Base-by-base conservation (phyloP, 192 early-diverging fungal species). In the Mortierella antarctica region DNA sequence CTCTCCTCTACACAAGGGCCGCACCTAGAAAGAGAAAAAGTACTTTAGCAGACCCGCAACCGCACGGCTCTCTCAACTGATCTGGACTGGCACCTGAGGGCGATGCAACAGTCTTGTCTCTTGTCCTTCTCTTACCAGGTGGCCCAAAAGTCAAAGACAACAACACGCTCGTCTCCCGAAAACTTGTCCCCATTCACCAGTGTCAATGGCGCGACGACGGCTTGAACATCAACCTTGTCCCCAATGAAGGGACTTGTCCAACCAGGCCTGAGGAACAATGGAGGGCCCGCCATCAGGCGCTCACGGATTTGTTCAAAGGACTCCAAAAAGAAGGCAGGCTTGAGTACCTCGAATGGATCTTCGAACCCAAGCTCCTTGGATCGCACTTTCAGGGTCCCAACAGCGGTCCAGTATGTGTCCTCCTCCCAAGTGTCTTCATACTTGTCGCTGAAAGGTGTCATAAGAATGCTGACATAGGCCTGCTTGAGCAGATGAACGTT, bases 361-460 rank as follows among this genome's bases (percentile, higher is more conserved):
- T 55, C 54, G 54, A 55, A 15, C 23, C n/a, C 54, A 3, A 55
- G 11, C 23, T 55, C 54, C 54, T 55, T 55, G n/a, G n/a, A 20
- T 55, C 23, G 17, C 3, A 8, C 54, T 55, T 55, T 55, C n/a
- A 55, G 23, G 54, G 23, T 21, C 1, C 23, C 54, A 55, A 55
- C 54, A 21, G 54, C 54, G 17, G 17, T 21, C 54, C 57, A 59
- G 57, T 20, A 59, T 41, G 57, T 23, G 7, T 59, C 57, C 21
- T 59, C 57, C 57, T 40, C 57, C 57, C 57, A 59, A 21, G 20
- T 59, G 17, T 59, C 23, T 41, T 59, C 57, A 40, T 59, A 59
- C 21, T 40, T 59, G 6, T 31, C 40, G 15, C 11, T 40, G 21
- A 59, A 59, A 41, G 57, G 57, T 21, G 31, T 41, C 7, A 8